Percentiles rank a stretch among this genome's conserved stretches.
These are phyloP conservation scores for Lyophyllum decastes DNA, from an alignment of 768 basidiomycete species.

Conservation along the genomic window DNA sequence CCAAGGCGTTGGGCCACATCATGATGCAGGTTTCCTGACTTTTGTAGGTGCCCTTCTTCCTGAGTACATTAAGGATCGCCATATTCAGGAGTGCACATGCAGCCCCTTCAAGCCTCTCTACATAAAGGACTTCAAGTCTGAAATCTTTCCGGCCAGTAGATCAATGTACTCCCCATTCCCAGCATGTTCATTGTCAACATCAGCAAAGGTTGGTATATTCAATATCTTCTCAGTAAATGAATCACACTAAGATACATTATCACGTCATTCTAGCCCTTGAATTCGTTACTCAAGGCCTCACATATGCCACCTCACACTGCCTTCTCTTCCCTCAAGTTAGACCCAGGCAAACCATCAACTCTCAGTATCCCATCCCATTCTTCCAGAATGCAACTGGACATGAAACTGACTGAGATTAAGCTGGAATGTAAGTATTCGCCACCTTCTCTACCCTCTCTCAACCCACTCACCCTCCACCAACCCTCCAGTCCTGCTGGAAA, in stretches of 20 bases:
- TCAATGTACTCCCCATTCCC: constrained; percentile 76
- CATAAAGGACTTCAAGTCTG: constrained; percentile 84
- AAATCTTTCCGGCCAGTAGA: constrained; percentile 80
- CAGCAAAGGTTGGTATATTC: constrained; percentile 59
- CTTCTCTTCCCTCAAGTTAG: constrained; percentile 65
- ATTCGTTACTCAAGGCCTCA: constrained; percentile 73
- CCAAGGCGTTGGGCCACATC: constrained; percentile 87
- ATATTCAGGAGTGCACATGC: neutral
- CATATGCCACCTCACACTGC: constrained; percentile 79
- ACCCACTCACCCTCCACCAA: neutral
- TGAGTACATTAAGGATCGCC: neutral
- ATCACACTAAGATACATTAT: too few relatives aligned
- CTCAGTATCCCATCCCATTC: constrained; percentile 83
- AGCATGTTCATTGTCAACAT: constrained; percentile 84
- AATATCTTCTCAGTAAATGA: neutral
- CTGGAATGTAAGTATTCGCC: constrained; percentile 35
- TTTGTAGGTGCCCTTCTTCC: constrained; percentile 47
- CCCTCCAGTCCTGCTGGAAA: constrained; percentile 60
- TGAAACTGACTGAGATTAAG: constrained; percentile 48
- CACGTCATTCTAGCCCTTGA: constrained; percentile 57
- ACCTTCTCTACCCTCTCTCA: neutral
- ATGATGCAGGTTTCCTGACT: constrained; percentile 80
- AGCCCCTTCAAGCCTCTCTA: constrained; percentile 80
- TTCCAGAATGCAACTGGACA: constrained; percentile 77
- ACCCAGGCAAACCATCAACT: constrained; percentile 32